Base-by-base conservation (phyloP, 2,329 filamentous ascomycete species). In the Seiridium cupressi region DNA sequence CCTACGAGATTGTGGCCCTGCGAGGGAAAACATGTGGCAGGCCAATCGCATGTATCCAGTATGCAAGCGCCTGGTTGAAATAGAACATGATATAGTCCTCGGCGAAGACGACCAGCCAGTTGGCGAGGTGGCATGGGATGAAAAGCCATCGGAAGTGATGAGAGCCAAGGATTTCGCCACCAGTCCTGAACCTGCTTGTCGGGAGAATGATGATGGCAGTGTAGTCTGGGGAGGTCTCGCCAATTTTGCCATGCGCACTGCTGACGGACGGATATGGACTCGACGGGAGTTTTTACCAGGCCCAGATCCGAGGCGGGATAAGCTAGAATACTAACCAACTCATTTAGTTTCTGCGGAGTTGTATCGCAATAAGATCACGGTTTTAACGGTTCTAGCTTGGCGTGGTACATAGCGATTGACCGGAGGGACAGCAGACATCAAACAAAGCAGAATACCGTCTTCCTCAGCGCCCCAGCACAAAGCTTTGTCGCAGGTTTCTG, bases 11-110 rank as follows among this genome's bases (percentile, higher is more conserved):
- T 63, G 77, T 1, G 70, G 73, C 0, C 68, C 69, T 0, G 57
- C 64, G 0, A 65, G 71, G 18, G 77, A 80, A 57, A 73, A 70
- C 1, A 56, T 78, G 0, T 79, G 76, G 76, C 73, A 79, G 31
- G 61, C 68, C 0, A 58, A 61, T 0, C 63, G 67, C 0, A 66
- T 79, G 64, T 69, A 73, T 54, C 66, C 68, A 2, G 59, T 74
- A 2, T 74, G 70, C 10, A 67, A 64, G 42, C 67, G 71, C 1
- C 64, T 74, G 0, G 66, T 79, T 5, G 75, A 78, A 61, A 62
- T 77, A 7, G 78, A 80, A 64, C 76, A 79, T 40, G 72, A 64
- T 4, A 61, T 75, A 11, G 58, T 66, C 4, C 56, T 76, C 1
- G 64, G 64, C 0, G 60, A 67, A 0, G 62, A 66, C 0, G 66